Evolutionary conservation across 1,139 yeast species (phyloP), one percentile per base, ranked within the genome.

Genomic region (Hansenula sp.): DNA sequence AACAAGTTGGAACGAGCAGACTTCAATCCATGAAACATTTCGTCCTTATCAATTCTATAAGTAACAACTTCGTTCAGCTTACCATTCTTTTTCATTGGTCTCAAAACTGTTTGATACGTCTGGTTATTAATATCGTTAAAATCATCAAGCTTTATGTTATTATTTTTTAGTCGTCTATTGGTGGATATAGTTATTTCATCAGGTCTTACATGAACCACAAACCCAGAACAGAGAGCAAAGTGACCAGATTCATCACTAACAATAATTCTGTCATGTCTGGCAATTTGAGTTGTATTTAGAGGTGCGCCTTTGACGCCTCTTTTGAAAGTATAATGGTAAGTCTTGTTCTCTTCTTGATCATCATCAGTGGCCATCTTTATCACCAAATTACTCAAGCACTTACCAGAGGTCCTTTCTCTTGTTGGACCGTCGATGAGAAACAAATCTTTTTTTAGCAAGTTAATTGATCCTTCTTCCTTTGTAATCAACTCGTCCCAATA

Each of bases 201-300:
- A 0, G 70, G 61, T 25, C 71, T 61, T 0, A 87, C 65, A 3
- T 63, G 57, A 11, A 69, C 62, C 5, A 90, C 70, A 40, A 62
- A 64, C 0, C 96, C 96, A 45, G 72, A 72, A 2, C 90, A 79
- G 27, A 90, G 59, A 0, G 89, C 86, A 61, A 83, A 82, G 60
- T 84, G 90, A 1, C 96, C 96, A 0, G 63, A 53, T 55, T 87
- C 95, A 60, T 88, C 96, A 56, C 96, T 88, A 1, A 90, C 68
- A 19, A 85, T 72, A 2, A 91, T 76, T 36, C 77, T 63, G 58
- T 84, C 93, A 51, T 70, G 66, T 36, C 68, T 70, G 0, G 68
- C 42, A 2, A 84, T 55, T 48, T 80, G 85, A 0, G 79, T 64
- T 2, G 58, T 54, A 48, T 66, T 63, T 48, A 74, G 51, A 1